Conservation (phyloP, 306 rosid genomes). For the Adenanthera pavonina region DNA sequence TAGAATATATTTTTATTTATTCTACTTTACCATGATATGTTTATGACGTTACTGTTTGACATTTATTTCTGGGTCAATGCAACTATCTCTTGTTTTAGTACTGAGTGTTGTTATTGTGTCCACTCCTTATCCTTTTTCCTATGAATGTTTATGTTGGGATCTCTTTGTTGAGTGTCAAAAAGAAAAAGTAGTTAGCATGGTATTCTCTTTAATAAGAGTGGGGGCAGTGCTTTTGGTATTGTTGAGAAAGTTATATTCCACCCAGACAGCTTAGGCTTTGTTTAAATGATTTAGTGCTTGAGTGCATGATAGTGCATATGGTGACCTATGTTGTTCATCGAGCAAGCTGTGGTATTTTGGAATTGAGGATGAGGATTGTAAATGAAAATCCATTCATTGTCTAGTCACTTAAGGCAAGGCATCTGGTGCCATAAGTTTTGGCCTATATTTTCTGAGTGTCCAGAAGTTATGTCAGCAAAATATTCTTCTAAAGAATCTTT, state of each 20-base stretch:
- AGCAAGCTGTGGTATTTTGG: conserved; percentile 2
- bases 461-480: too few species aligned
- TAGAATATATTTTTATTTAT: not conserved
- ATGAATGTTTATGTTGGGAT: conserved; percentile 14
- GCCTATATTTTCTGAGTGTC: too few species aligned
- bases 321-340: conserved; percentile 10
- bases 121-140: not conserved
- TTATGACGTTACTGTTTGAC: not conserved
- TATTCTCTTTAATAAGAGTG: conserved; percentile 3
- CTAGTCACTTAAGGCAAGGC: conserved; percentile 2
- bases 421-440: too few species aligned
- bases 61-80: not conserved
- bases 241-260: not conserved
- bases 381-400: conserved; percentile 16
- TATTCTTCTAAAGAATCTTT: too few species aligned
- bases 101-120: not conserved
- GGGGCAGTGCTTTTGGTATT: conserved; percentile 24
- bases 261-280: conserved; percentile 19
- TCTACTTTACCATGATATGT: not conserved
- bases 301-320: conserved; percentile 2
- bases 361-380: not conserved
- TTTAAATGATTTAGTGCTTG: conserved; percentile 6
- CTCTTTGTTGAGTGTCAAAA: conserved; percentile 29
- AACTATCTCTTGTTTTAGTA: not conserved
- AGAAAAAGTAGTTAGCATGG: not conserved